Percentiles rank a stretch among this genome's conserved stretches.
Evolutionary conservation across 257 asterid genomes (phyloP).

Genomic region (Petunia axillaris): DNA sequence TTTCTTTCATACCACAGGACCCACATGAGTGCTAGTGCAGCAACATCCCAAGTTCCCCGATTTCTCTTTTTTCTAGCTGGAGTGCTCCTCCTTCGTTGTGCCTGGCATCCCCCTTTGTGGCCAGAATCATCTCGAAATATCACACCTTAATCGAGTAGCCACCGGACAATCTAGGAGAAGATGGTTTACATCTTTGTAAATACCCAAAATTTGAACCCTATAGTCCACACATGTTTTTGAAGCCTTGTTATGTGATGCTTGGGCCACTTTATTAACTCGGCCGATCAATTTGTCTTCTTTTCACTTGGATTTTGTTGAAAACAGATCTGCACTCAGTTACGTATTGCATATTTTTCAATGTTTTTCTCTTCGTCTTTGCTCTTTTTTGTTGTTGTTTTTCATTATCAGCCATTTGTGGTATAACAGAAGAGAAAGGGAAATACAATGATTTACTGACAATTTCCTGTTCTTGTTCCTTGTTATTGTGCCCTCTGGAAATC

Average conservation of each 20-base stretch:
- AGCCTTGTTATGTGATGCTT: not conserved
- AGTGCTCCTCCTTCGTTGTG: too few species aligned
- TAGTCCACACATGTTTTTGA: not conserved
- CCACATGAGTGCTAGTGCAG: too few species aligned
- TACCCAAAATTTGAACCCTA: not conserved
- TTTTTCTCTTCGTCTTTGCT: not conserved
- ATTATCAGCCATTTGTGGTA: not conserved
- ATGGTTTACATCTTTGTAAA: not conserved
- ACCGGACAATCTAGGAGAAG: too few species aligned
- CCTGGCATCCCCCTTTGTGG: too few species aligned
- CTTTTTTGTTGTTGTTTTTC: not conserved
- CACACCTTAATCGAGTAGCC: too few species aligned
- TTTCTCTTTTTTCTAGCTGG: too few species aligned
- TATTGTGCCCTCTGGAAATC: not conserved
- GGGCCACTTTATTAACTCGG: not conserved
- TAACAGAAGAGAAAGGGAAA: not conserved
- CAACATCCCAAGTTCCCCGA: too few species aligned
- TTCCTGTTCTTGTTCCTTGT: not conserved
- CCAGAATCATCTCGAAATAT: too few species aligned
- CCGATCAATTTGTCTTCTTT: constrained; percentile 12
- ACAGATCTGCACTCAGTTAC: not conserved
- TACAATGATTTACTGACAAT: not conserved
- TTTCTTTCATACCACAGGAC: too few species aligned
- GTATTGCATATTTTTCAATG: constrained; percentile 2
- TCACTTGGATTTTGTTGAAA: not conserved